Evolutionary conservation across 495 filamentous ascomycete genomes (phyloP), one percentile per base, ranked within the genome.

Genomic region (Aspergillus saccharolyticus): DNA sequence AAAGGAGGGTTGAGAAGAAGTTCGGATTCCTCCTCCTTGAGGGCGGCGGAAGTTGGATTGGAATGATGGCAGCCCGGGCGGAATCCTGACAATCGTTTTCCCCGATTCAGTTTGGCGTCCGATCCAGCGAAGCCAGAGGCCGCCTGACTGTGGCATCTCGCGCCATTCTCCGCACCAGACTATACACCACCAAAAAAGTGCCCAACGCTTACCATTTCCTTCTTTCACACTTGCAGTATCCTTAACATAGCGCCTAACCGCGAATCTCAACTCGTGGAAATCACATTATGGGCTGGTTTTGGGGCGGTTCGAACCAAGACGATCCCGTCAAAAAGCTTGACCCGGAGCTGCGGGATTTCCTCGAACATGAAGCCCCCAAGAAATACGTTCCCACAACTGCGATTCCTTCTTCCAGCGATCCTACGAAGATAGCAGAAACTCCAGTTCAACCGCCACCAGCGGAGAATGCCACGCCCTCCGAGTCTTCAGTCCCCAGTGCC

Each of bases 251-350:
- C n/a, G n/a, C n/a, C n/a, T n/a, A n/a, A n/a, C 33, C 7, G 33
- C 51, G 19, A 16, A 44, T n/a, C n/a, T n/a, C 25, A 7, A 28
- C 49, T 42, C 17, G 20, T 39, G 44, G 45, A 19, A 9, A 12
- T 5, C 24, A 39, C 18, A 54, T 28, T 55, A 78, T 75, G 75
- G 89, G 89, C 68, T 92, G 89, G 90, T 83, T 91, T 58, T 86
- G 81, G 82, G 78, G 74, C 44, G 66, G 69, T 19, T 66, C 70
- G 25, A 76, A 70, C 61, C 64, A 72, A 49, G 75, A 80, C 24
- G 90, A 96, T 65, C 87, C 91, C 53, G 83, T 93, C 66, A 77
- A 83, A 62, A 85, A 89, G 63, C 87, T 97, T 61, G 90, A 96
- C 66, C 91, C 92, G 45, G 83, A 80, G 57, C 82, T 96, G 33